These are phyloP conservation scores for Calophaca sinica DNA, from an alignment of 306 rosid genomes.

Conservation along the genomic window DNA sequence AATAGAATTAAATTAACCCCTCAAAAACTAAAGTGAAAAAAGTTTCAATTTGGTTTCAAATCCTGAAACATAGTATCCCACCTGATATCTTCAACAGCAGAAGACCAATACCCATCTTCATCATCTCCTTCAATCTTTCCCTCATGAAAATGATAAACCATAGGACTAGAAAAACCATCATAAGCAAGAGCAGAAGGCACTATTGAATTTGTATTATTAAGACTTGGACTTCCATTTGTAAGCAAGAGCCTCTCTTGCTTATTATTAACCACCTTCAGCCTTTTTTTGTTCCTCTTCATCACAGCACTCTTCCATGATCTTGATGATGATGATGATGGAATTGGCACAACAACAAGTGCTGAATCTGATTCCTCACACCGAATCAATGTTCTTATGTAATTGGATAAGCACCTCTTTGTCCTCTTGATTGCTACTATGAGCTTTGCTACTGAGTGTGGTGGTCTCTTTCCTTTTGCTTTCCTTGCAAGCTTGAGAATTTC, in stretches of 20 bases:
- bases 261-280: constrained; percentile 37
- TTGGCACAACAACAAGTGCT: constrained; percentile 79
- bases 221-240: constrained; percentile 75
- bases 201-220: not conserved
- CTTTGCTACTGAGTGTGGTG: constrained; percentile 51
- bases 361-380: constrained; percentile 53
- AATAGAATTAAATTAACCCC: constrained; percentile 21
- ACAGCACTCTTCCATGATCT: constrained; percentile 63
- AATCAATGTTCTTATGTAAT: constrained; percentile 52
- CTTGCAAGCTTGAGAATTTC: constrained; percentile 87
- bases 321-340: constrained; percentile 40
- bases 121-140: constrained; percentile 49
- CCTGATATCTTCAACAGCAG: constrained; percentile 82
- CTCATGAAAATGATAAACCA: constrained; percentile 58
- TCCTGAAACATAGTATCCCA: constrained; percentile 98
- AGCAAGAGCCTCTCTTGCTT: constrained; percentile 69
- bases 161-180: constrained; percentile 68
- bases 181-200: constrained; percentile 48
- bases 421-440: constrained; percentile 72
- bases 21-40: not conserved
- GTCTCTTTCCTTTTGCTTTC: constrained; percentile 52
- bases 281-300: constrained; percentile 74
- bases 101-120: constrained; percentile 62
- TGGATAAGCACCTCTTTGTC: constrained; percentile 65
- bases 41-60: constrained; percentile 75